Evolutionary conservation across 441 rosid species (phyloP), one percentile per base, ranked within the genome.

Genomic region (Viola pubescens): DNA sequence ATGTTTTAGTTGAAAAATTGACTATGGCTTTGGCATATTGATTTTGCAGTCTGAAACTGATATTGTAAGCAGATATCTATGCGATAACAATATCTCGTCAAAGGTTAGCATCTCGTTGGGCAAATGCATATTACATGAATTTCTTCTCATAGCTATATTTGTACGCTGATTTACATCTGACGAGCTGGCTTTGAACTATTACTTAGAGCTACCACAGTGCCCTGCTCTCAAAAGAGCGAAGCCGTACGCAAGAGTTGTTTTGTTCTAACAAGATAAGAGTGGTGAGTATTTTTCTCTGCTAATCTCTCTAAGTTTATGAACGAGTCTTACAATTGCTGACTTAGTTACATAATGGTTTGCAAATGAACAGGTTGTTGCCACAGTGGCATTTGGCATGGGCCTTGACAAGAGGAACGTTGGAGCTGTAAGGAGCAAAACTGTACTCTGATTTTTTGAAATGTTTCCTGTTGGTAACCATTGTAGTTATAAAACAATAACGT

Each of bases 371-470:
- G 96, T 92, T 73, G 97, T 89, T 73, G 98, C 97, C 70, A 92
- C 98, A 37, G 98, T 92, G 78, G 98, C 98, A 65, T 92, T 92
- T 67, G 98, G 98, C 63, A 89, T 92, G 98, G 98, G 98, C 64
- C 86, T 92, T 48, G 92, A 92, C 82, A 92, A 89, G 81, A 82
- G 82, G 54, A 94, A 92, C 65, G 88, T 85, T 70, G 97, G 94
- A 81, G 97, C 96, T 58, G 98, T 92, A 89, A 89, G 97, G 66
- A 61, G 43, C 62, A 66, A 68, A 61, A 59, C 63, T 64, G 14
- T 51, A 47, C 56, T 66, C 56, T 68, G 42, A 67, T 14, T 60
- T 57, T 48, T 63, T 16, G 65, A 39, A 43, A 42, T 60, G 60
- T 58, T 66, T 53, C 48, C 65, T 66, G 67, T 43, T 59, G 11